These are phyloP conservation scores for Linum usitatissimum DNA, from an alignment of 345 rosid genomes.

Conservation along the genomic window DNA sequence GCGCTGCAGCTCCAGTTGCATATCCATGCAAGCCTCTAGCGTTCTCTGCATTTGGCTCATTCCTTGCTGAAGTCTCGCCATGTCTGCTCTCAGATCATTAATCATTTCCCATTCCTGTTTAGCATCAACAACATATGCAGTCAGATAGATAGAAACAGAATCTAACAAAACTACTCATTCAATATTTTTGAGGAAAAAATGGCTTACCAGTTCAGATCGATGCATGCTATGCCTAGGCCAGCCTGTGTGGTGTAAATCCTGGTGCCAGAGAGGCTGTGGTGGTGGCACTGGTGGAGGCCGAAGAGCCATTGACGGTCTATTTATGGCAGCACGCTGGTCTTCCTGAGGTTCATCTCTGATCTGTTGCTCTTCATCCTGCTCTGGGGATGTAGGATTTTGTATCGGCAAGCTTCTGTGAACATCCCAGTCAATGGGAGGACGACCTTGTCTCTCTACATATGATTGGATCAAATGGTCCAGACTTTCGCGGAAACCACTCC, in stretches of 20 bases:
- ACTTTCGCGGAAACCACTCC: slow-evolving; percentile 98
- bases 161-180: background rate
- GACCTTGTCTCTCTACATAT: slow-evolving; percentile 86
- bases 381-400: slow-evolving; percentile 50
- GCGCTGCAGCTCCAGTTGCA: slow-evolving; percentile 97
- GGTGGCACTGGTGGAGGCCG: slow-evolving; percentile 87
- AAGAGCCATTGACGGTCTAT: slow-evolving; percentile 55
- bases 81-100: slow-evolving; percentile 84
- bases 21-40: slow-evolving; percentile 98
- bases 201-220: slow-evolving; percentile 81
- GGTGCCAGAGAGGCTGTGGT: slow-evolving; percentile 95
- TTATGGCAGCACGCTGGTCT: slow-evolving; percentile 33
- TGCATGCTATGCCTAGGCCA: slow-evolving; percentile 91
- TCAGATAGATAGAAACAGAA: slow-evolving; percentile 8
- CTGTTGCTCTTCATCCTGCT: slow-evolving; percentile 51
- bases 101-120: slow-evolving; percentile 93
- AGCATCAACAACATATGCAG: slow-evolving; percentile 13
- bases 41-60: slow-evolving; percentile 99
- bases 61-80: slow-evolving; percentile 91
- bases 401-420: slow-evolving; percentile 64
- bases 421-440: slow-evolving; percentile 88
- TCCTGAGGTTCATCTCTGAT: slow-evolving; percentile 43
- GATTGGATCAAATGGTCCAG: slow-evolving; percentile 92
- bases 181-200: slow-evolving; percentile 6
- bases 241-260: slow-evolving; percentile 62